Evolutionary conservation across 129 eudicot species (phyloP), one percentile per base, ranked within the genome.

Genomic region (Flaveria bidentis): DNA sequence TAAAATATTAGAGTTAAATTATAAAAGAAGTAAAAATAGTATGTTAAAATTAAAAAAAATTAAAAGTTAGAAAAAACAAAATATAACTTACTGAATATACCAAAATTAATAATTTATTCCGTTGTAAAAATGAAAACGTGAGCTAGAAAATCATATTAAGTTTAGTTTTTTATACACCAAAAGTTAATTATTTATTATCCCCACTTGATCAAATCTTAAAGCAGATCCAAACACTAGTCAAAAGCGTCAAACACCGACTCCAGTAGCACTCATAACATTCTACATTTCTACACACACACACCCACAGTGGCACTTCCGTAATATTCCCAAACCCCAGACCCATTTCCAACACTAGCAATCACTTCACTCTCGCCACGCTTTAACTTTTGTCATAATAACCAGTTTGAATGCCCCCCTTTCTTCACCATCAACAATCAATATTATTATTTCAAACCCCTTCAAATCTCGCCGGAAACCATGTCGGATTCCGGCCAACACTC

Each of bases 361-460:
- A 78, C 82, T 78, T 71, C 77, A 78, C 82, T 78, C 82, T 78
- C 16, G 82, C 82, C 82, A 78, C 52, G 82, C 82, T 78, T 78
- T 78, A 36, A 71, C 82, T 71, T 66, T 75, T 28, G 50, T 71
- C 82, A 78, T 81, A 58, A 73, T 16, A 20, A 12, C 74, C 76
- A 28, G 15, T 67, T 81, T 80, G 65, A 67, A 71, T 44, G 62
- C 84, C 45, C 76, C 76, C 13, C 44, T 25, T 68, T 16, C 65
- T 53, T 25, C 46, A 36, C 16, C 47, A 52, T 7, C 47, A 6
- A 0, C 64, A 36, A 36, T 12, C 30, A 4, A 51, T 50, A 11
- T 72, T 57, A 2, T 20, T 36, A 36, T 36, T 50, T 44, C 12
- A 17, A 42, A 42, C 44, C 6, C 14, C 22, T 28, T 60, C 36